Base-by-base conservation (phyloP, 768 basidiomycete genomes). In the Auriscalpium vulgare region DNA sequence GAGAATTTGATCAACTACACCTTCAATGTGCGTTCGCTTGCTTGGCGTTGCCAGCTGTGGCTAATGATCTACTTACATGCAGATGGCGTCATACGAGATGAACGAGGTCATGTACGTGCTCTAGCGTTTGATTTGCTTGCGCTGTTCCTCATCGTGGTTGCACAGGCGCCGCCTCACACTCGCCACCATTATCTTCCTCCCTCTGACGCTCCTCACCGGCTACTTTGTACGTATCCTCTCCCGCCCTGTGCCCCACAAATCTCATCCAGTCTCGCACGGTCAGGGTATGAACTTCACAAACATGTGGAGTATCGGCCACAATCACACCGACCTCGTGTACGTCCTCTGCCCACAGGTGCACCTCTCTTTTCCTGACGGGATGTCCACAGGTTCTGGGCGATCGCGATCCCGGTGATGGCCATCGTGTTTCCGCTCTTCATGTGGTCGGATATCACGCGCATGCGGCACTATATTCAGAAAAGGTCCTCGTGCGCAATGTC, bases 11-110 rank as follows among this genome's bases (percentile, higher is more conserved):
- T 88, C 62, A 76, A 78, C 56, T 88, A 84, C 65, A 81, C 83
- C 17, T 89, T 88, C 74, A 88, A 88, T 67, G 84, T 86, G 50
- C 23, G 82, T 71, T 55, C 35, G 29, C 29, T 29, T 4, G 2
- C 4, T 29, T 3, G 17, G 7, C 40, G 40, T 43, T 10, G 21
- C 37, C 36, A 16, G 48, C 10, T 36, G 35, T 29, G 29, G 29
- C 29, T 29, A 1, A 29, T 4, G 29, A 29, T 29, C 29, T 29
- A 29, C 21, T 3, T 21, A 19, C n/a, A 11, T 57, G 13, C 63
- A 87, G 86, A 78, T 85, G 71, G 78, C 83, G 14, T 83, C 85
- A 10, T 84, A 87, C 65, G 81, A 87, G 60, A 87, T 83, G 84
- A 88, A 88, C 65, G 75, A 83, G 66, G 81, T 83, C 49, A 88